Base-by-base conservation (phyloP, 2,329 filamentous ascomycete species). In the Lecanosticta acicola region DNA sequence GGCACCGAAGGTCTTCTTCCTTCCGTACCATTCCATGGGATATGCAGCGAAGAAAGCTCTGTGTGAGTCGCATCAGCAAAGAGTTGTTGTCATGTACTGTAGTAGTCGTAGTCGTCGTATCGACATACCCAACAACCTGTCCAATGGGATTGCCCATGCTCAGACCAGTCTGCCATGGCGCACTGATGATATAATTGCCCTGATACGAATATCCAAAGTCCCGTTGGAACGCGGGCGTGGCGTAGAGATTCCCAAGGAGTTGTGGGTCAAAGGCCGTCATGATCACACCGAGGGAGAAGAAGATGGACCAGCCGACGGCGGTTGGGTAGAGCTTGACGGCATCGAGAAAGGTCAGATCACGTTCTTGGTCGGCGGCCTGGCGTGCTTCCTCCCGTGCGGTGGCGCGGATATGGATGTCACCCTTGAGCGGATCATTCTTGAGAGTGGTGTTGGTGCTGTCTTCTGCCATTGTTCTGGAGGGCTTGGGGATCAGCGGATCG, bases 201-300 rank as follows among this genome's bases (percentile, higher is more conserved):
- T 70, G 69, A 44, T 71, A 77, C 3, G 66, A 47, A 49, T 78
- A 74, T 2, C 78, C 78, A 57, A 80, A 81, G 51, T 79, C 72
- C 16, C 62, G 59, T 50, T 76, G 72, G 56, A 81, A 82, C n/a
- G 74, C 72, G 0, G 77, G 76, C 40, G 74, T 76, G 2, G 77
- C 74, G 55, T 79, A 83, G 43, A 84, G 70, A 49, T 80, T 80
- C 18, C 79, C 79, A 4, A 83, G 71, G 8, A 84, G 71, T 59
- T 84, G 80, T 0, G 79, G 77, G 59, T 84, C 80, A 56, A 83
- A 85, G 3, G 78, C 66, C 52, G 48, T 46, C 77, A 81, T 81
- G 51, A 81, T 76, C 32, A 81, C 75, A 4, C 77, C 77, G 2
- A 80, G 65, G 3, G 75, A 79, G 52, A 83, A 78, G 56, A 79